Base-by-base conservation (phyloP, 2,329 filamentous ascomycete species). In the Trichoderma atroviride region DNA sequence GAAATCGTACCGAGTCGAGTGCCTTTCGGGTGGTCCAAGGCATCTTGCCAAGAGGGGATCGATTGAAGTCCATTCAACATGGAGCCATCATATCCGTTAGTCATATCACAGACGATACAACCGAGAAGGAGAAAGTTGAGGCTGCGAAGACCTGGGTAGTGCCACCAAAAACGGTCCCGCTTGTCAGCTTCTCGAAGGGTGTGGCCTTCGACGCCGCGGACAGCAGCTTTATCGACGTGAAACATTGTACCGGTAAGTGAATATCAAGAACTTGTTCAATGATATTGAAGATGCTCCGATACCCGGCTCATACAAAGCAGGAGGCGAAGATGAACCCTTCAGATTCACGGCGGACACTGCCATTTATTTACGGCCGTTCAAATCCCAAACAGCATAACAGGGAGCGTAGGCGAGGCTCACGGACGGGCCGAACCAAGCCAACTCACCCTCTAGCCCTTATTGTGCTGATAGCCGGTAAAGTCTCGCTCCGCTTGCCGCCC, bases 61-160 rank as follows among this genome's bases (percentile, higher is more conserved):
- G 81, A 78, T 71, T 86, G 83, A 0, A 86, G 72, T 6, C 80
- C 81, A 70, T 86, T 85, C 79, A 86, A 83, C 79, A 86, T 83
- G 19, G 80, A 82, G 3, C 82, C 83, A 73, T 85, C 83, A 61
- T 84, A 64, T 53, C 61, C 83, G 66, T 81, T 83, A 5, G 84
- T 67, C 53, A 67, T 67, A 37, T 67, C 63, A 56, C 63, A 67
- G 24, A 67, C 53, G 33, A 67, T 67, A n/a, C 63, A 67, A 27
- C 63, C 63, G 22, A 67, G 50, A 3, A 67, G n/a, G 29, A 67
- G 63, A 19, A 67, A 24, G 24, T 68, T 68, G 16, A 68, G 65
- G 5, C 22, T 62, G 56, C 65, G 65, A 19, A 68, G 65, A 35
- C 65, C 65, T 16, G 56, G 65, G 53, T 68, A 68, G 33, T 62